phyloP scores from a whole-genome alignment of 345 rosid species.

The Raphanus raphanistrum region DNA sequence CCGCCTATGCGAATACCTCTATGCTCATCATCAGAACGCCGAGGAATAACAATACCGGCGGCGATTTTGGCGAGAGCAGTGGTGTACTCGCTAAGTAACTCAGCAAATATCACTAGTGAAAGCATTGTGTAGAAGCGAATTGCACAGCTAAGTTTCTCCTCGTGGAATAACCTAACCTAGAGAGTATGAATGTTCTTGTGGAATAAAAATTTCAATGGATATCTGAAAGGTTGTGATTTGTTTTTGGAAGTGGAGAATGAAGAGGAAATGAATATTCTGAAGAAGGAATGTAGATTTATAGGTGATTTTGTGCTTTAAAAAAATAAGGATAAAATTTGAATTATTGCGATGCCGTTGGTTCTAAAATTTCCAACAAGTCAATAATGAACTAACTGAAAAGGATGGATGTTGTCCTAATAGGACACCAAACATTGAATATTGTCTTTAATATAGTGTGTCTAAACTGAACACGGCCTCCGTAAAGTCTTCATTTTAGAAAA shows the following conservation, averaged over 20 bases:
- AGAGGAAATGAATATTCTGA: not conserved
- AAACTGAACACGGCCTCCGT: not conserved
- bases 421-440: slow-evolving; percentile 21
- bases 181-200: not conserved
- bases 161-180: not conserved
- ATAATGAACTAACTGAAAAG: slow-evolving; percentile 12
- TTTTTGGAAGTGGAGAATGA: not conserved
- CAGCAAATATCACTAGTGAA: slow-evolving; percentile 44
- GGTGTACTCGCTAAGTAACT: slow-evolving; percentile 50
- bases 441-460: not conserved
- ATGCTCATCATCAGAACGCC: not conserved
- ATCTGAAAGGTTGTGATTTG: not conserved
- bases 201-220: not conserved
- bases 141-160: no score
- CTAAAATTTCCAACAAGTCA: slow-evolving; percentile 27
- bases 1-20: not conserved
- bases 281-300: not conserved
- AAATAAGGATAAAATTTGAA: not conserved
- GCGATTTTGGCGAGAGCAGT: slow-evolving; percentile 43
- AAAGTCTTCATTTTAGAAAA: not conserved
- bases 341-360: slow-evolving; percentile 13
- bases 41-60: slow-evolving; percentile 28
- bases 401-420: slow-evolving; percentile 16
- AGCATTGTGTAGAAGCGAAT: slow-evolving; percentile 39
- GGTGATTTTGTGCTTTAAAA: not conserved